Percentiles rank a stretch among this genome's conserved stretches.
These are phyloP conservation scores for Sporisorium exsertum DNA, from an alignment of 1,284 basidiomycete species.

Conservation along the genomic window DNA sequence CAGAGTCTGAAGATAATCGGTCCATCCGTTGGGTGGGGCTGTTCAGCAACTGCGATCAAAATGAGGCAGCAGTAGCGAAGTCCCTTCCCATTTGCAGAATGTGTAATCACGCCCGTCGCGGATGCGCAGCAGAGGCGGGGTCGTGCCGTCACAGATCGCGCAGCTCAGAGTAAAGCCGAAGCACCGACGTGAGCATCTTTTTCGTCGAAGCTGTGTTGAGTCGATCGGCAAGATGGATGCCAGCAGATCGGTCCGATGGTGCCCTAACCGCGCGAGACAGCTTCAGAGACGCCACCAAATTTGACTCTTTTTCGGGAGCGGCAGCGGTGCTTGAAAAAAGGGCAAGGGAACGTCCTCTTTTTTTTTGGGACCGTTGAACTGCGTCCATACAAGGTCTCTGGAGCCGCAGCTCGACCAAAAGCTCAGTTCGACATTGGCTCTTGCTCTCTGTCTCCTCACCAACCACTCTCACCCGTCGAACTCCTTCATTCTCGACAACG, in stretches of 20 bases:
- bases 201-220: neutral
- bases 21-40: too few species aligned
- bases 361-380: neutral
- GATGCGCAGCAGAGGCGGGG: neutral
- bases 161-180: neutral
- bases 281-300: neutral
- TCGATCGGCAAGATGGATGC: neutral
- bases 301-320: neutral
- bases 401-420: neutral
- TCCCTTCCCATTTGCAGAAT: too few species aligned
- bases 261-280: constrained; percentile 1
- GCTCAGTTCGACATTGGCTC: constrained; percentile 2
- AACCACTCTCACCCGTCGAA: neutral
- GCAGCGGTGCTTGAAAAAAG: constrained; percentile 3
- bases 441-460: neutral
- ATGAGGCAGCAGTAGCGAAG: neutral
- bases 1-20: neutral
- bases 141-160: neutral
- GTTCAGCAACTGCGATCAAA: too few species aligned
- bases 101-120: neutral
- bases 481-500: neutral
- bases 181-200: neutral
- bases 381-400: neutral
- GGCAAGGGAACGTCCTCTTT: constrained; percentile 1
- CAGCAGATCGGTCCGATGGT: neutral